Evolutionary conservation across 202 grass and related monocot species (phyloP).

Genomic region (Hordeum pubiflorum): DNA sequence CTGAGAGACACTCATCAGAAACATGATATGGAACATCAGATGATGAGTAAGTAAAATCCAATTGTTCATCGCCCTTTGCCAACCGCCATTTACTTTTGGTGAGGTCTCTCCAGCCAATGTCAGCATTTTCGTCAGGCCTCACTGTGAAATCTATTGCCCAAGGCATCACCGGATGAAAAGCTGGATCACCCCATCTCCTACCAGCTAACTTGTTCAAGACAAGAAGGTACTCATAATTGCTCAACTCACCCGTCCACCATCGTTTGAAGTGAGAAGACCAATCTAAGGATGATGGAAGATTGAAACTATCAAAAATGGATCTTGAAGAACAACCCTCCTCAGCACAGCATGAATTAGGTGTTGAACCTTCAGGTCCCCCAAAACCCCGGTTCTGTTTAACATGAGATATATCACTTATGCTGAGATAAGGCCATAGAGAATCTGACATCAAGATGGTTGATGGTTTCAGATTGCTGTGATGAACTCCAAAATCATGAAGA

Average conservation of each 20-base stretch:
- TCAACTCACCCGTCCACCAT: constrained; percentile 84
- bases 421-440: constrained; percentile 74
- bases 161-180: constrained; percentile 94
- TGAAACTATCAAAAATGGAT: constrained; percentile 45
- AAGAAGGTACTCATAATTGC: constrained; percentile 96
- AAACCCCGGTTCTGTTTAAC: constrained; percentile 46
- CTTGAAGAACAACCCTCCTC: constrained; percentile 49
- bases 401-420: constrained; percentile 50
- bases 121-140: constrained; percentile 68
- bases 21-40: constrained; percentile 95
- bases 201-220: constrained; percentile 90
- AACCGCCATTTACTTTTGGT: constrained; percentile 98
- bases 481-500: constrained; percentile 72
- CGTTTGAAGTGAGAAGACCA: constrained; percentile 62
- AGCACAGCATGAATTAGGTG: constrained; percentile 29
- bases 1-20: constrained; percentile 97
- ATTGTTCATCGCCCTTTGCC: constrained; percentile 93
- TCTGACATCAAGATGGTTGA: constrained; percentile 66
- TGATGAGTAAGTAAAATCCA: constrained; percentile 90
- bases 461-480: constrained; percentile 76
- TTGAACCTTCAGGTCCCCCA: constrained; percentile 22
- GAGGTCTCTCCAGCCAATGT: constrained; percentile 84
- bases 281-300: constrained; percentile 45
- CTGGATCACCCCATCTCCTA: constrained; percentile 85
- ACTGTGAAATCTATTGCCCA: constrained; percentile 97